phyloP scores from a whole-genome alignment of 2,329 filamentous ascomycete species.

The Raffaelea arxii region DNA sequence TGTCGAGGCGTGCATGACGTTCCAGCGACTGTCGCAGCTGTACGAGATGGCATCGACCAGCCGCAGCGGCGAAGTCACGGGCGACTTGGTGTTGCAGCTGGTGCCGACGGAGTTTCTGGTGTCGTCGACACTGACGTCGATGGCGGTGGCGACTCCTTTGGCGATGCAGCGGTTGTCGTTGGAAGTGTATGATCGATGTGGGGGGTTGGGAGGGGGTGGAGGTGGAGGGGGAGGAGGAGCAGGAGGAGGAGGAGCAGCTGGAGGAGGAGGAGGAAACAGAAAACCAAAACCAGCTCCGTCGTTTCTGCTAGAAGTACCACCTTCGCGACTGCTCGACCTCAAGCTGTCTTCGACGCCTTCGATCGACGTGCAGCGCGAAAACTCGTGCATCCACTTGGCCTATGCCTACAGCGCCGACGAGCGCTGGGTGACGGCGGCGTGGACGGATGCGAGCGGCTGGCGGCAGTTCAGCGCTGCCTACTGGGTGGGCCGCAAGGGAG shows the following conservation, averaged over 20 bases:
- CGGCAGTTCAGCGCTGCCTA: conserved; percentile 67
- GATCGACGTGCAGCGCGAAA: conserved; percentile 64
- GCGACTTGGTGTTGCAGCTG: conserved; percentile 69
- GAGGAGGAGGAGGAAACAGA: too few species aligned
- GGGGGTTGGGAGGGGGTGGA: conserved; percentile 39
- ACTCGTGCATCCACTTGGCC: conserved; percentile 70
- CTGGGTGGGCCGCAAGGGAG: conserved; percentile 53
- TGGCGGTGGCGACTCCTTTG: conserved; percentile 51
- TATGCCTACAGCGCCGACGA: conserved; percentile 69
- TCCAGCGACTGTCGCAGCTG: conserved; percentile 60
- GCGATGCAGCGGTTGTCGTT: conserved; percentile 57
- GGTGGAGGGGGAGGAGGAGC: too few species aligned
- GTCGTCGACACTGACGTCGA: conserved; percentile 46
- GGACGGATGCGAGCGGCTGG: conserved; percentile 69
- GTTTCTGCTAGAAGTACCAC: conserved; percentile 59
- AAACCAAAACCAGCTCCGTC: conserved; percentile 57
- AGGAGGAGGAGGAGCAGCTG: too few species aligned
- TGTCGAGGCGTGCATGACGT: conserved; percentile 63
- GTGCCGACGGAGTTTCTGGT: conserved; percentile 60
- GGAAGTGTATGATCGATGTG: conserved; percentile 70
- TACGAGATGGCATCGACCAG: conserved; percentile 36
- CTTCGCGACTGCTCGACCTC: conserved; percentile 67
- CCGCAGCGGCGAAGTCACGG: conserved; percentile 29
- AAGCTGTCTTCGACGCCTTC: conserved; percentile 59
- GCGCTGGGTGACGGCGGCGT: conserved; percentile 69